Conservation (phyloP, 805 yeast species). For the Cyberlindnera misumaiensis region DNA sequence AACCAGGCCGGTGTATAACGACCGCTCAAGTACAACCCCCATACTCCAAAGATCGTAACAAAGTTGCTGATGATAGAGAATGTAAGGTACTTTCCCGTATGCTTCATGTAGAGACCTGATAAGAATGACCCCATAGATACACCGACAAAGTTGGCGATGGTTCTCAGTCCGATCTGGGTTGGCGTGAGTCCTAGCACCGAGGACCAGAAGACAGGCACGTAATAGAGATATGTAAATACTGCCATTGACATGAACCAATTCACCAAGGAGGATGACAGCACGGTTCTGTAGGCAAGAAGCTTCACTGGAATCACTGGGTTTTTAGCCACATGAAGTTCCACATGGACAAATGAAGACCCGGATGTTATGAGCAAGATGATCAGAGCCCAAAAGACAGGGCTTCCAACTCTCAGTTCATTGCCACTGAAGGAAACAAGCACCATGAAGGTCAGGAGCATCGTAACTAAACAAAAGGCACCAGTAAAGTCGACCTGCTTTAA, state of each 20-base stretch:
- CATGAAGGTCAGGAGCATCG: slow-evolving; percentile 52
- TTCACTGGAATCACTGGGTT: slow-evolving; percentile 62
- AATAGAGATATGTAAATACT: slow-evolving; percentile 55
- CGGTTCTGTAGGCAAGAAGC: slow-evolving; percentile 48
- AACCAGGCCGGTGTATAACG: slow-evolving; percentile 23
- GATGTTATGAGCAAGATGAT: slow-evolving; percentile 28
- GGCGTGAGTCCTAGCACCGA: slow-evolving; percentile 48
- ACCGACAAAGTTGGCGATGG: slow-evolving; percentile 56
- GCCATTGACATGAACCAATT: slow-evolving; percentile 69
- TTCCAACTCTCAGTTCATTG: slow-evolving; percentile 40
- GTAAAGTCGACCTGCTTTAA: slow-evolving; percentile 55
- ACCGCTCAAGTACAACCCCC: slow-evolving; percentile 24
- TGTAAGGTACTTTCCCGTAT: slow-evolving; percentile 56
- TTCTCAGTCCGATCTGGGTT: slow-evolving; percentile 49
- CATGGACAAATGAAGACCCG: slow-evolving; percentile 33
- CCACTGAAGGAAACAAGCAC: slow-evolving; percentile 65
- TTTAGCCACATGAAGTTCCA: slow-evolving; percentile 35
- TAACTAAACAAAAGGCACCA: slow-evolving; percentile 58
- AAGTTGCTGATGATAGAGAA: slow-evolving; percentile 38
- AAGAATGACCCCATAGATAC: slow-evolving; percentile 60
- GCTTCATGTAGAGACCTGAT: slow-evolving; percentile 61
- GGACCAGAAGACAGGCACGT: slow-evolving; percentile 61
- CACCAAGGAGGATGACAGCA: slow-evolving; percentile 55
- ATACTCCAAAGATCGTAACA: slow-evolving; percentile 41
- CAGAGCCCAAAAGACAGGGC: slow-evolving; percentile 32